Conservation (phyloP, 108 stramenopile genomes). For the Thalassiosira profunda region DNA sequence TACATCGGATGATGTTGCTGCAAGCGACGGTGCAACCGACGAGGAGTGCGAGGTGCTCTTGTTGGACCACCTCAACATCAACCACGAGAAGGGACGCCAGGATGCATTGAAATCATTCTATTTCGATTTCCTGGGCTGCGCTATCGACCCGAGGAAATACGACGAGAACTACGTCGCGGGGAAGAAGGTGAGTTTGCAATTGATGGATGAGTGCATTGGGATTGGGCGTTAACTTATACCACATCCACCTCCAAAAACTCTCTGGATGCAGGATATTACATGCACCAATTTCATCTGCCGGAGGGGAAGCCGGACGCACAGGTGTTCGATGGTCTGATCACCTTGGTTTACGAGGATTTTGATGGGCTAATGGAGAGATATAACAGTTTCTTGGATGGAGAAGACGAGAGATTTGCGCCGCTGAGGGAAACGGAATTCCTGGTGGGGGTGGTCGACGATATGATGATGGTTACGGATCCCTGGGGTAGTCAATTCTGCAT, state of each 20-base stretch:
- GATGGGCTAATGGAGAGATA: slow-evolving; percentile 42
- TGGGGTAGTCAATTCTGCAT: slow-evolving; percentile 67
- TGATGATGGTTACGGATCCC: slow-evolving; percentile 62
- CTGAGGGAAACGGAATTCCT: slow-evolving; percentile 54
- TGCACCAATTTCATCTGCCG: slow-evolving; percentile 57
- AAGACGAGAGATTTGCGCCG: slow-evolving; percentile 19
- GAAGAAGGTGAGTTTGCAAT: slow-evolving; percentile 3
- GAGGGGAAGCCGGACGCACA: slow-evolving; percentile 63
- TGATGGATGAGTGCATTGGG: neutral
- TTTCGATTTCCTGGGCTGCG: slow-evolving; percentile 49
- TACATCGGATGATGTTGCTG: no score
- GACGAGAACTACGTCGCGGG: slow-evolving; percentile 33
- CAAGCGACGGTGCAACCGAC: neutral
- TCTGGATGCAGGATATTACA: slow-evolving; percentile 45
- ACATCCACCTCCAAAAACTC: slow-evolving; percentile 5
- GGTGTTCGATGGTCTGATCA: slow-evolving; percentile 64
- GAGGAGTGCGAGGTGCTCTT: slow-evolving; percentile 26
- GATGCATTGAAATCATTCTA: slow-evolving; percentile 45
- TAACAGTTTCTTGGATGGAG: slow-evolving; percentile 23
- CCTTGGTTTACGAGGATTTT: slow-evolving; percentile 52
- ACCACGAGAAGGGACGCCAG: slow-evolving; percentile 55
- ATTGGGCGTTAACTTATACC: neutral
- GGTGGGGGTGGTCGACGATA: slow-evolving; percentile 4
- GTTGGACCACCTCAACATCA: slow-evolving; percentile 56
- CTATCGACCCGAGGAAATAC: slow-evolving; percentile 49